Evolutionary conservation across 441 rosid species (phyloP).

Genomic region (Dalechampia spathulata): DNA sequence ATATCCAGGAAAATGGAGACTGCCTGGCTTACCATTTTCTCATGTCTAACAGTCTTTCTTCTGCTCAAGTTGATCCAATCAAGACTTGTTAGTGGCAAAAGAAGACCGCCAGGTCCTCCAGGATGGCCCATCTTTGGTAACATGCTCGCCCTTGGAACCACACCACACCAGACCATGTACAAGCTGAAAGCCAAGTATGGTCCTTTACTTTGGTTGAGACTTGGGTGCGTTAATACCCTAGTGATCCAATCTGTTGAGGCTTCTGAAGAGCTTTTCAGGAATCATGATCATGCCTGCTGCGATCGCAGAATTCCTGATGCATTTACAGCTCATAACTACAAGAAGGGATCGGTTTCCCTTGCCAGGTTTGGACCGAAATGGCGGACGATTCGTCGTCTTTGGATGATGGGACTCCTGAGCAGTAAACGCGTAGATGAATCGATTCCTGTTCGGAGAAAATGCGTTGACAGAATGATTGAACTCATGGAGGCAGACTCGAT

Average conservation of each 20-base stretch:
- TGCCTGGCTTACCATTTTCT: too few relatives aligned
- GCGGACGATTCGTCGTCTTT: conserved; percentile 12
- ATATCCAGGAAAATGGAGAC: too few relatives aligned
- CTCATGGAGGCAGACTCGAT: conserved; percentile 5
- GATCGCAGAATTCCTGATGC: conserved; percentile 8
- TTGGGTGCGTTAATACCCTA: conserved; percentile 12
- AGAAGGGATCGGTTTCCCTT: conserved; percentile 12
- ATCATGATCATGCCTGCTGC: conserved; percentile 2
- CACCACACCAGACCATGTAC: conserved; percentile 18
- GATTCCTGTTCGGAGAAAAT: conserved; percentile 5
- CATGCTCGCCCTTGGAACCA: conserved; percentile 18
- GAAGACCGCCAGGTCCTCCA: conserved; percentile 18
- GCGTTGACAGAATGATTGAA: conserved; percentile 5
- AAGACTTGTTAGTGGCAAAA: too few relatives aligned
- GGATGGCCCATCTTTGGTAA: conserved; percentile 23
- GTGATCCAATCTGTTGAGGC: conserved; percentile 16
- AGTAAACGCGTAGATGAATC: conserved; percentile 6
- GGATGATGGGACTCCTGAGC: conserved; percentile 6
- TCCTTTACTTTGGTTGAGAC: conserved; percentile 14
- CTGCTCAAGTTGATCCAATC: too few relatives aligned
- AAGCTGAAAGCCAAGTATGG: conserved; percentile 14
- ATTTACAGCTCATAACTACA: conserved; percentile 12
- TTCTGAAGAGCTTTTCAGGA: conserved; percentile 12
- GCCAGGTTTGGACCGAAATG: too few relatives aligned
- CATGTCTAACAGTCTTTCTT: too few relatives aligned